Evolutionary conservation across 257 asterid genomes (phyloP), one percentile per base, ranked within the genome.

Genomic region (Jasminum sambac): DNA sequence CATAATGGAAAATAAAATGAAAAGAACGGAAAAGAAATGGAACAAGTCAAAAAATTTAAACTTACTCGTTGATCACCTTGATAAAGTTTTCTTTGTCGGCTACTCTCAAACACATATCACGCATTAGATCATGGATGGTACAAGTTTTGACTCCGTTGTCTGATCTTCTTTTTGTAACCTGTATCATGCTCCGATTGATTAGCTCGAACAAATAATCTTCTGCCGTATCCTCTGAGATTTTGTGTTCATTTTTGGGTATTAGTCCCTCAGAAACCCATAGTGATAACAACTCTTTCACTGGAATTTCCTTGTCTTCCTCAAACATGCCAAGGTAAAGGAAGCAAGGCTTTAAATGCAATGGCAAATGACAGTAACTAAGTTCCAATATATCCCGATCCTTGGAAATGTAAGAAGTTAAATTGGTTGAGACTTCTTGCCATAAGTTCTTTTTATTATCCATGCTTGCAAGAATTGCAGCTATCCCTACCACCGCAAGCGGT

Each of bases 341-440:
- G 52, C 76, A 72, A 17, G 57, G 65, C 50, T 64, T 72, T 41
- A 72, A 43, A 66, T 63, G 65, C 46, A 23, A n/a, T 0, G 83
- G 83, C 5, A 78, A 70, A 66, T 69, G 72, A 5, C 17, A 42
- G 57, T 74, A 78, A 59, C 82, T 78, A 0, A 68, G 52, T 11
- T 72, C 74, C 2, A 72, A 5, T 16, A 65, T 40, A 1, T 38
- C 41, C 74, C 25, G 39, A 16, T 71, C 7, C 1, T 46, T 8
- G 21, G 8, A 46, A 13, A 23, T 11, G 2, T 44, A 34, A 5
- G 66, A 17, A 37, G 65, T 25, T 52, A 74, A 23, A 41, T 16
- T 60, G 41, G 48, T 14, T 12, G 48, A 50, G 12, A 73, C 72
- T 17, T 68, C 40, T 63, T 64, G 58, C 78, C 82, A 77, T 11